Base-by-base conservation (phyloP, 2,329 filamentous ascomycete genomes). In the Xylariaceae sp. region DNA sequence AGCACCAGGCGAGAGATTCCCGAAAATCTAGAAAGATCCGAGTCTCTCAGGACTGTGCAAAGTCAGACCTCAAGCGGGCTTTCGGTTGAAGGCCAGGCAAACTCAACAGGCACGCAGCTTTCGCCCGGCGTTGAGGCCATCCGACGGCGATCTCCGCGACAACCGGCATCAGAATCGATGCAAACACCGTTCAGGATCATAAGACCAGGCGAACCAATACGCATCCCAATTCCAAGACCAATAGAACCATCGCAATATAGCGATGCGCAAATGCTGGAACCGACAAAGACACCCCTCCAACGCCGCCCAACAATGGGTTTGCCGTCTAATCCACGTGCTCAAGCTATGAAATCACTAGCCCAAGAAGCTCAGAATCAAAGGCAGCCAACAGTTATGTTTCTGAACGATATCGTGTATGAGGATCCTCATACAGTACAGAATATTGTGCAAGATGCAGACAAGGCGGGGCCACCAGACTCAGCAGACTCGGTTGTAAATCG, bases 391-490 rank as follows among this genome's bases (percentile, higher is more conserved):
- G 72, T 81, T 41, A 75, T 82, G 73, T 74, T 80, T 47, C 64
- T 82, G 44, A 82, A 80, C 51, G 71, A 76, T 44, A 79, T 81
- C 47, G 70, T 77, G 33, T 81, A 81, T 53, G 69, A 81, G 47
- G 69, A 83, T 48, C 77, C 79, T 1, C 64, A 59, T 27, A 63
- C 67, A 1, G 76, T 82, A 2, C 68, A 74, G 45, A 71, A 68
- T 19, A 77, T 81, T 51, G 72, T 81, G 33, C 69, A 74, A 30
- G 71, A 66, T 11, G 73, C 70, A 3, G 67, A 69, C 15, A 68
- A 68, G 19, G 59, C 49, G 41, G 60, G 49, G 15, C 47, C 56
- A 2, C 50, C 59, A 11, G 58, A 65, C 36, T 61, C 64, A 4
- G 58, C 56, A 22, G 58, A 63, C 2, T 77, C 76, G 0, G 67